These are phyloP conservation scores for Danielia reshetovae DNA, from an alignment of 805 yeast species.

Conservation along the genomic window DNA sequence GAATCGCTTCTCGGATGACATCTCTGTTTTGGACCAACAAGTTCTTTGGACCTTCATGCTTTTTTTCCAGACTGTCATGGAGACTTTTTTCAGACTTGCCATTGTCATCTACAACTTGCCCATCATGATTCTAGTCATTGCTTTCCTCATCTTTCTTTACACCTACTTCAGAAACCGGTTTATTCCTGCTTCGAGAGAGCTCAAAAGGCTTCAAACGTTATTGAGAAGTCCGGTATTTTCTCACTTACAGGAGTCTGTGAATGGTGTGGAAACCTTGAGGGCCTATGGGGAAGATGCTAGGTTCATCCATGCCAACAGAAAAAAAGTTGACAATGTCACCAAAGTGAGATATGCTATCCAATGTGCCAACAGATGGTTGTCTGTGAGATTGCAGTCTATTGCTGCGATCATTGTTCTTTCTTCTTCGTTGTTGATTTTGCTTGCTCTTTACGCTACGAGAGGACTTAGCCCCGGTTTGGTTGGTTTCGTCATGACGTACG, in stretches of 20 bases:
- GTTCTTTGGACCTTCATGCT: slow-evolving; percentile 29
- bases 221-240: slow-evolving; percentile 31
- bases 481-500: slow-evolving; percentile 37
- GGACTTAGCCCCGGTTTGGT: slow-evolving; percentile 31
- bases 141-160: slow-evolving; percentile 25
- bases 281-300: slow-evolving; percentile 31
- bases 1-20: slow-evolving; percentile 38
- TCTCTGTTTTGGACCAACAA: slow-evolving; percentile 28
- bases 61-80: slow-evolving; percentile 20
- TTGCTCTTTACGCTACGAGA: slow-evolving; percentile 19
- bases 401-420: slow-evolving; percentile 31
- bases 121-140: slow-evolving; percentile 27
- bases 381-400: slow-evolving; percentile 34
- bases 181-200: slow-evolving; percentile 34
- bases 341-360: slow-evolving; percentile 20
- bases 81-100: slow-evolving; percentile 25
- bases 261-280: slow-evolving; percentile 33
- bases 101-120: slow-evolving; percentile 32
- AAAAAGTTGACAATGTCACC: slow-evolving; percentile 22
- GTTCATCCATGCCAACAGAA: slow-evolving; percentile 22
- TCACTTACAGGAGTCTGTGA: slow-evolving; percentile 34
- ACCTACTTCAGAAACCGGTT: slow-evolving; percentile 27
- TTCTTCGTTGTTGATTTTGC: slow-evolving; percentile 24
- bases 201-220: slow-evolving; percentile 29
- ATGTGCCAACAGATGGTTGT: slow-evolving; percentile 33